phyloP scores from a whole-genome alignment of 371 early-diverging fungal species.

The Saksenaea vasiformis region DNA sequence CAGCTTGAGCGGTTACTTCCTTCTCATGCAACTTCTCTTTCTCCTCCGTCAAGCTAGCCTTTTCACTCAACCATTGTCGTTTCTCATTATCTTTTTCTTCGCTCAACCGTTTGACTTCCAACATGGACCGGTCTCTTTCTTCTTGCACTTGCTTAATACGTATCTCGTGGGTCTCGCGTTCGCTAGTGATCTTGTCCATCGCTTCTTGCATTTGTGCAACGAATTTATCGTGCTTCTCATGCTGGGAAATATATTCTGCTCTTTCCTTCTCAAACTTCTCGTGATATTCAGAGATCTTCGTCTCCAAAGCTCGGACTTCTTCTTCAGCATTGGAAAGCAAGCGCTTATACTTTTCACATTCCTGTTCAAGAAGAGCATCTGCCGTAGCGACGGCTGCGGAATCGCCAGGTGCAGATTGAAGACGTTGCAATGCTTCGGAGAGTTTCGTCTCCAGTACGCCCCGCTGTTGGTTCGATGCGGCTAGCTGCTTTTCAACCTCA shows the following conservation, averaged over 20 bases:
- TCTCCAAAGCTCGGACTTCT: constrained; percentile 5
- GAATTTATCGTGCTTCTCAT: background rate
- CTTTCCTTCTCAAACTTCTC: constrained; percentile 1
- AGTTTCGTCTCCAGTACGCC: constrained; percentile 8
- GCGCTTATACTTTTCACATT: constrained; percentile 4
- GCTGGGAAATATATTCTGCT: constrained; percentile 3
- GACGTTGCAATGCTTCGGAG: background rate
- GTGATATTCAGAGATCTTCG: background rate
- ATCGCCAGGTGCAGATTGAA: background rate
- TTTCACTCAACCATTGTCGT: constrained; percentile 2
- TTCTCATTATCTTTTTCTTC: constrained; percentile 2
- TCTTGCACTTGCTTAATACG: background rate
- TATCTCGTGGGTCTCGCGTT: background rate
- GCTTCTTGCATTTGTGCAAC: background rate
- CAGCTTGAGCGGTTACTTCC: background rate
- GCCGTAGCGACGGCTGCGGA: background rate
- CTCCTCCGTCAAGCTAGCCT: constrained; percentile 2
- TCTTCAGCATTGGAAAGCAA: constrained; percentile 3
- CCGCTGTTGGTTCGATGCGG: constrained; percentile 15
- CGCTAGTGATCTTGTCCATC: constrained; percentile 2
- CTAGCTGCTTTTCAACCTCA: constrained; percentile 21
- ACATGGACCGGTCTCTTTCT: background rate
- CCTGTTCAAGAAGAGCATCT: constrained; percentile 2
- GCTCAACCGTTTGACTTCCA: background rate
- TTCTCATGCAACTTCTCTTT: constrained; percentile 5